Percentiles rank a stretch among this genome's conserved stretches.
phyloP scores from a whole-genome alignment of 768 basidiomycete genomes.

The Psilocybe tampanensis region DNA sequence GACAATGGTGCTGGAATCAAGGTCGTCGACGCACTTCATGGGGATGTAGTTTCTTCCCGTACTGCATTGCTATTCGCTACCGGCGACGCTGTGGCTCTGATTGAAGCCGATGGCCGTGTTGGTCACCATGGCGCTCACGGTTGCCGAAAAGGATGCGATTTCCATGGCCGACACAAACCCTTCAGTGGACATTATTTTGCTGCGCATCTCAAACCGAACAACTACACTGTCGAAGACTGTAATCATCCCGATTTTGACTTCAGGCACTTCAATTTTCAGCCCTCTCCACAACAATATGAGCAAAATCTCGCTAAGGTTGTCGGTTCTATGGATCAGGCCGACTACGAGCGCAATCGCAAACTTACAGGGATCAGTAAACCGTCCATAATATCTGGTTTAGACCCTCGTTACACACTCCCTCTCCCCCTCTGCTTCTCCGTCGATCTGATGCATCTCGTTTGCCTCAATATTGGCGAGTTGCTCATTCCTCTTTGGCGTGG shows the following conservation, averaged over 20 bases:
- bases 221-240: slow-evolving; percentile 23
- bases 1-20: slow-evolving; percentile 24
- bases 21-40: slow-evolving; percentile 26
- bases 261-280: neutral
- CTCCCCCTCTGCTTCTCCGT: too few relatives aligned
- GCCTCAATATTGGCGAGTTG: slow-evolving; percentile 41
- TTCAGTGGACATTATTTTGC: slow-evolving; percentile 34
- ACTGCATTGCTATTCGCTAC: slow-evolving; percentile 25
- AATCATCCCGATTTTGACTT: slow-evolving; percentile 24
- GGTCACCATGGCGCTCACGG: slow-evolving; percentile 33
- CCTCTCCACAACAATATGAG: slow-evolving; percentile 13
- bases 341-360: slow-evolving; percentile 22
- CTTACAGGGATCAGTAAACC: slow-evolving; percentile 36
- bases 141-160: slow-evolving; percentile 34
- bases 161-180: slow-evolving; percentile 32
- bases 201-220: slow-evolving; percentile 26
- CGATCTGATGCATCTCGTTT: slow-evolving; percentile 42
- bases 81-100: slow-evolving; percentile 31
- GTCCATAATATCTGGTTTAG: slow-evolving; percentile 28
- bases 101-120: slow-evolving; percentile 28
- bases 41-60: slow-evolving; percentile 17
- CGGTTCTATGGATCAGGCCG: slow-evolving; percentile 12
- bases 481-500: slow-evolving; percentile 36
- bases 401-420: neutral
- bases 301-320: slow-evolving; percentile 10